Base-by-base conservation (phyloP, 2,329 filamentous ascomycete genomes). In the Botrytis squamosa region DNA sequence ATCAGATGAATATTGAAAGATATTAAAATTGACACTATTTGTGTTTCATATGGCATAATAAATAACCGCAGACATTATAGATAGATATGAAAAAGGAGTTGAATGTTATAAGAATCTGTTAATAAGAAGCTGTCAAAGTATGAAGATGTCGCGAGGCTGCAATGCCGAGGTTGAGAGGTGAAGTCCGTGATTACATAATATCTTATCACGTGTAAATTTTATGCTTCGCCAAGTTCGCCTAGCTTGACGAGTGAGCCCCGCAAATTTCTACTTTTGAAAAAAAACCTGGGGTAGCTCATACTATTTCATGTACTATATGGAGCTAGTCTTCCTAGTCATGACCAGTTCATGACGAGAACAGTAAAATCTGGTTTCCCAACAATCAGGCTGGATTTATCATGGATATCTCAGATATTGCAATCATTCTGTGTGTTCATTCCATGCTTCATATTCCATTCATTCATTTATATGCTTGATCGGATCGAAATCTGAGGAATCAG, bases 31-130 rank as follows among this genome's bases (percentile, higher is more conserved):
- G 66, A 69, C 18, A 42, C n/a, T 33, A 57, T 69, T 59, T 69
- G 66, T n/a, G 14, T 57, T n/a, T 69, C 66, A 69, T 69, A 57
- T 69, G 66, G 66, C 66, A 69, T 69, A 49, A 10, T 69, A 69
- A 40, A 68, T 16, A 25, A 44, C 10, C 3, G 38, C 20, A 57
- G 36, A 57, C 36, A 69, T 69, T 33, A 20, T 44, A 69, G 49
- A 22, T 40, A 16, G 29, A 33, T 42, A 52, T 52, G 16, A 25
- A 65, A 65, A 18, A 52, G 16, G n/a, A 52, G 55, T 46, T 52
- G 20, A 71, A 40, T 40, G 29, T 64, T 16, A 29, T 22, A 38
- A 49, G 33, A 40, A 22, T 59, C 42, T 60, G 22, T 59, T 9
- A 25, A 49, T n/a, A 4, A 70, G 38, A 29, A 33, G 40, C 29